A percentile compares a stretch with the other conserved stretches of the same genome.
Conservation (phyloP, 192 early-diverging fungal genomes). For the Coemansia sp. region DNA sequence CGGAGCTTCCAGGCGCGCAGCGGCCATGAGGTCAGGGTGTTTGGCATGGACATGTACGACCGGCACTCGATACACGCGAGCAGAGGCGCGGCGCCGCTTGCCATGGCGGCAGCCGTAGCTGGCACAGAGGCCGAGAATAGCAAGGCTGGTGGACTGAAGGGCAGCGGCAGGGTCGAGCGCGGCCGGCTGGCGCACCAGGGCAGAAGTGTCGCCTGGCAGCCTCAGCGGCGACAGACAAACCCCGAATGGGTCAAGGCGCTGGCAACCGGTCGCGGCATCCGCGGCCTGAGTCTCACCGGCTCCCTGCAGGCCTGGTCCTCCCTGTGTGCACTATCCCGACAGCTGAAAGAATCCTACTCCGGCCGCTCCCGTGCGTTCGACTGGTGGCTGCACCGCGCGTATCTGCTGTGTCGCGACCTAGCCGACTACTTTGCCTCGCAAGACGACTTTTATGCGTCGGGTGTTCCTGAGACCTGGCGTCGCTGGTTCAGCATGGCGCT, state of each 20-base stretch:
- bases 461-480: conserved; percentile 15
- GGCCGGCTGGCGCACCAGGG: conserved; percentile 17
- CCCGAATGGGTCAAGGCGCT: conserved; percentile 32
- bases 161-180: conserved; percentile 12
- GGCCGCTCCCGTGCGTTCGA: conserved; percentile 20
- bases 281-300: conserved; percentile 25
- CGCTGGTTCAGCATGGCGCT: conserved; percentile 35
- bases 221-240: conserved; percentile 33
- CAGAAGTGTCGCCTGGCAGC: conserved; percentile 27
- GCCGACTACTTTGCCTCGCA: conserved; percentile 47
- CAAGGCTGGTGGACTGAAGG: neutral
- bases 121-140: neutral
- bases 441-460: conserved; percentile 17
- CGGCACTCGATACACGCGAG: conserved; percentile 31
- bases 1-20: conserved; percentile 5
- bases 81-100: conserved; percentile 37
- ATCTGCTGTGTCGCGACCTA: conserved; percentile 41
- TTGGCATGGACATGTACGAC: conserved; percentile 26
- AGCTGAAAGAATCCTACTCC: conserved; percentile 30
- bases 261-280: conserved; percentile 13
- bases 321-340: conserved; percentile 36
- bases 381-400: conserved; percentile 51
- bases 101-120: conserved; percentile 39
- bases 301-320: conserved; percentile 41
- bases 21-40: conserved; percentile 34